These are phyloP conservation scores for Aureobasidium sp. DNA, from an alignment of 2,329 filamentous ascomycete species.

Conservation along the genomic window DNA sequence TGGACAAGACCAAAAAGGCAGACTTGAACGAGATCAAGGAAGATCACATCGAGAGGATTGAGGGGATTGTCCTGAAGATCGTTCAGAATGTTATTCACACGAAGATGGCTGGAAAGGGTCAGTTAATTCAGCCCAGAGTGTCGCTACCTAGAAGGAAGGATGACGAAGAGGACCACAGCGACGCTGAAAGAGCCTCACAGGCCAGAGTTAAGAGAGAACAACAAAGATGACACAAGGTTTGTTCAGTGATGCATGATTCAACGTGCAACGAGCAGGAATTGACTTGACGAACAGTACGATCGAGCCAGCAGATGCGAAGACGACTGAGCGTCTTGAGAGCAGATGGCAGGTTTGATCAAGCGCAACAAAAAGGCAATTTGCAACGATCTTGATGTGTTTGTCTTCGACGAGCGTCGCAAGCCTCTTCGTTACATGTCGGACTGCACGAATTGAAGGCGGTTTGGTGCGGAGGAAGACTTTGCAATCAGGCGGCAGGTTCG, in stretches of 20 bases:
- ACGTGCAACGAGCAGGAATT: background rate
- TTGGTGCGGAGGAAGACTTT: no score
- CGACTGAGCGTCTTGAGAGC: background rate
- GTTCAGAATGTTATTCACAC: background rate
- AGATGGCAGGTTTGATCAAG: background rate
- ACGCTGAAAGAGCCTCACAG: background rate
- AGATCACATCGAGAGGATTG: background rate
- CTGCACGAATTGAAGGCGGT: background rate
- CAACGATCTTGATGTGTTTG: no score
- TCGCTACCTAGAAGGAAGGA: background rate
- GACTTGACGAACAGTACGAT: background rate
- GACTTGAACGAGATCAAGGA: background rate
- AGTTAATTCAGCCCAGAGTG: background rate
- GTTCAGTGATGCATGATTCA: background rate
- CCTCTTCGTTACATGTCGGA: background rate
- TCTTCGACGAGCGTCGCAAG: background rate
- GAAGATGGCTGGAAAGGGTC: background rate
- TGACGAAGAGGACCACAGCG: background rate
- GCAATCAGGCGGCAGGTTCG: background rate
- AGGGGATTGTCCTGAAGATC: background rate
- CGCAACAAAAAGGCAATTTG: background rate
- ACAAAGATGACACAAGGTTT: background rate
- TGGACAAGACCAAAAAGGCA: no score
- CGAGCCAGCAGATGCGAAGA: background rate
- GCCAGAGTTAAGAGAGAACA: background rate